A percentile compares a stretch with the other conserved stretches of the same genome.
Conservation (phyloP, 306 rosid species). For the Gastrolobium villosum region DNA sequence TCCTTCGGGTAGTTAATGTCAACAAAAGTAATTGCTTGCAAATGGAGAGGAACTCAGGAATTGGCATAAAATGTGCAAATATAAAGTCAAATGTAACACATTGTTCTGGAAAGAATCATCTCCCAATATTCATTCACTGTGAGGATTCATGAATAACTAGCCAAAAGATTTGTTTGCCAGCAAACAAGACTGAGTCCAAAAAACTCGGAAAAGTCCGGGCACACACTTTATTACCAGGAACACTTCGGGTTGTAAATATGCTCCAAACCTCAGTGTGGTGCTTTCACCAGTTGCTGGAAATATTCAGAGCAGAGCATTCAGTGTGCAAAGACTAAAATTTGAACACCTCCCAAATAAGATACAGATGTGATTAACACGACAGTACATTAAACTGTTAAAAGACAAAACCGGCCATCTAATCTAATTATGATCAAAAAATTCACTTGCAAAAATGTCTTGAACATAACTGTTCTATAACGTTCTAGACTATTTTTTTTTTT, state of each 20-base stretch:
- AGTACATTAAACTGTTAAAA: constrained; percentile 14
- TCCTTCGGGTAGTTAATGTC: constrained; percentile 29
- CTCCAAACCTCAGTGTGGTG: constrained; percentile 60
- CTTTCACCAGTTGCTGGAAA: constrained; percentile 75
- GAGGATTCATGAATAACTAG: constrained; percentile 48
- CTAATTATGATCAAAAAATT: constrained; percentile 12
- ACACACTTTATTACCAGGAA: constrained; percentile 63
- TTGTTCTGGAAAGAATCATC: constrained; percentile 44
- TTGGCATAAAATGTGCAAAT: constrained; percentile 40
- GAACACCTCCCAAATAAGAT: constrained; percentile 20
- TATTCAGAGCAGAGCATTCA: constrained; percentile 29
- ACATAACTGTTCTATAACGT: constrained; percentile 19
- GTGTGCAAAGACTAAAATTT: constrained; percentile 41
- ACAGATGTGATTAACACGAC: not conserved
- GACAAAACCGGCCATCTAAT: constrained; percentile 7
- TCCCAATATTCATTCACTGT: constrained; percentile 50
- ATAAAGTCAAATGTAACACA: constrained; percentile 24
- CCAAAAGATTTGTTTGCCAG: constrained; percentile 51
- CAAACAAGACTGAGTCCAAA: constrained; percentile 48
- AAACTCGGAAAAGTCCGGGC: constrained; percentile 50
- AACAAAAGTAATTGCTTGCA: constrained; percentile 40
- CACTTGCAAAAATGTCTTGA: not conserved
- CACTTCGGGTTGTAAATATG: constrained; percentile 25
- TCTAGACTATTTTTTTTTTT: not conserved
- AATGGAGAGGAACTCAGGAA: constrained; percentile 23